Conservation (phyloP, 2,329 filamentous ascomycete species). For the Stemphylium beticola region DNA sequence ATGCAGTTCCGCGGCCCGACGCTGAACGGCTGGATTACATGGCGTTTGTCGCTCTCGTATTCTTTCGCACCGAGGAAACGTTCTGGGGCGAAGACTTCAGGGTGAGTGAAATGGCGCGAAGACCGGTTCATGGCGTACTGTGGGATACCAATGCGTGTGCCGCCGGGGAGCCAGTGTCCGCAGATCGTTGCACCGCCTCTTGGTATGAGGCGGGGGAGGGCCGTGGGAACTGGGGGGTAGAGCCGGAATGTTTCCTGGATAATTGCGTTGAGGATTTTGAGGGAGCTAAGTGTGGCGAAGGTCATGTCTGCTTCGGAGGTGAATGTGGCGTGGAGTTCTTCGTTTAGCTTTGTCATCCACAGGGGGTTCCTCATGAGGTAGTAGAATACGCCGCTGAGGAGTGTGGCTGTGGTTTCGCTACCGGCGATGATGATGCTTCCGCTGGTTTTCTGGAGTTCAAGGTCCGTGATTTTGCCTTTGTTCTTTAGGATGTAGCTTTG, state of each 20-base stretch:
- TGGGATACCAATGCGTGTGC: constrained; percentile 18
- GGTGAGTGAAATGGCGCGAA: constrained; percentile 17
- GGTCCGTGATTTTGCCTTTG: constrained; percentile 26
- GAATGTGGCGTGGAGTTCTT: constrained; percentile 24
- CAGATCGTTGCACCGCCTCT: constrained; percentile 16
- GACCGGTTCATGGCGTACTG: constrained; percentile 22
- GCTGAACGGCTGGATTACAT: constrained; percentile 32
- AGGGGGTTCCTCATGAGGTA: constrained; percentile 21
- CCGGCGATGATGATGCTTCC: constrained; percentile 47
- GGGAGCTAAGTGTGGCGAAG: constrained; percentile 16
- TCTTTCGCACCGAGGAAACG: constrained; percentile 17
- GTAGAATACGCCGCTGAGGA: constrained; percentile 24
- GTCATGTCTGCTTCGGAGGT: constrained; percentile 18
- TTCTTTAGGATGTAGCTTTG: constrained; percentile 21
- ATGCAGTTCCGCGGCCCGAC: constrained; percentile 28
- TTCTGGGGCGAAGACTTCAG: constrained; percentile 21
- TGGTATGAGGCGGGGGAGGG: constrained; percentile 16
- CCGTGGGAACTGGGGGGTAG: constrained; percentile 21
- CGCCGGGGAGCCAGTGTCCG: constrained; percentile 17
- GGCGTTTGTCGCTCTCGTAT: constrained; percentile 37
- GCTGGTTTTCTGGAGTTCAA: constrained; percentile 44
- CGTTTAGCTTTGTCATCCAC: constrained; percentile 12
- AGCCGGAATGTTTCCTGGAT: constrained; percentile 28
- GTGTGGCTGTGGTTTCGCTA: constrained; percentile 47
- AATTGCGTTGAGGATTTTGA: constrained; percentile 24